Evolutionary conservation across 179 eudicot species (phyloP), one percentile per base, ranked within the genome.

Genomic region (Corrigiola litoralis): DNA sequence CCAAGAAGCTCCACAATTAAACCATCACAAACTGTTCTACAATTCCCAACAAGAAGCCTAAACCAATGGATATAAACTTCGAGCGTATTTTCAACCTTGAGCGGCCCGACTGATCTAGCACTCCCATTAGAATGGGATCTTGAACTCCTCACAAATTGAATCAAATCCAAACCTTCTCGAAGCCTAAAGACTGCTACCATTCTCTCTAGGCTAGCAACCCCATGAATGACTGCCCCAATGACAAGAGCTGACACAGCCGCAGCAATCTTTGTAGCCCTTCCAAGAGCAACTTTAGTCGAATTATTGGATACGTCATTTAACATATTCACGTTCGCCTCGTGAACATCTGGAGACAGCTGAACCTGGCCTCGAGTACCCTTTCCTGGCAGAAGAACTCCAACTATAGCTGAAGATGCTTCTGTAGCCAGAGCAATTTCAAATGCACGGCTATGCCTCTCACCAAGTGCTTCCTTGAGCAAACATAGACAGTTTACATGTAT

Each of bases 391-490:
- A 79, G 83, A 77, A 78, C 81, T 69, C 80, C 92, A 45, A 91
- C 79, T 68, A 95, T 88, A 46, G 88, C 87, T 17, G 91, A 79
- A 71, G 92, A 83, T 67, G 96, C 88, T 79, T 95, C 99, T 14
- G 84, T 77, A 29, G 97, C 97, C 63, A 95, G 95, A 70, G 97
- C 96, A 36, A 95, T 88, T 74, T 95, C 97, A 73, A 95, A 95
- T 51, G 89, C 95, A n/a, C 99, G 95, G 70, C 92, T 84, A 67
- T 91, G 95, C 61, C 96, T 90, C 79, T 95, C 99, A 59, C 99
- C 99, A 37, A 95, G 88, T 25, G 92, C 96, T 75, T 95, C 99
- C 76, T 91, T 95, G 28, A 95, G 87, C 67, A 95, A 74, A 71
- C 84, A 78, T 13, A 95, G 71, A 64, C 99, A 91, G 38, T 80